Conservation (phyloP, 768 basidiomycete genomes). For the Kwoniella mangroviensis region DNA sequence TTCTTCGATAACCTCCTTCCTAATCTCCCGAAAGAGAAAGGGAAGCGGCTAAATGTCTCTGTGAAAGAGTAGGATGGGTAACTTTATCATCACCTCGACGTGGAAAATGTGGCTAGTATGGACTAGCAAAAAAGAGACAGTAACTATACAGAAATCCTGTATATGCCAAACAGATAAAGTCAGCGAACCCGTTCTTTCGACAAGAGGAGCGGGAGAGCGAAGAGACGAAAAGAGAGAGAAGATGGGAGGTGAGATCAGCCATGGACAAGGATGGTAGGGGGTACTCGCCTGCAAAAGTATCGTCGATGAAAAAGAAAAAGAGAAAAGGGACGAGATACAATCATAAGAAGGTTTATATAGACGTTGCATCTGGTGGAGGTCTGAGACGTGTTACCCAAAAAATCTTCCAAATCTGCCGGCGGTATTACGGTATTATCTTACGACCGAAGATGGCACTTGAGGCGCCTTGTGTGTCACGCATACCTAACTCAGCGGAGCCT, state of each 20-base stretch:
- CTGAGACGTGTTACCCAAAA: slow-evolving; percentile 1
- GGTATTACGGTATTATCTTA: slow-evolving; percentile 21
- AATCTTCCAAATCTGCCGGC: slow-evolving; percentile 12
- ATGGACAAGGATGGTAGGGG: neutral
- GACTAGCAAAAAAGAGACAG: slow-evolving; percentile 55
- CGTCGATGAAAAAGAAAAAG: slow-evolving; percentile 25
- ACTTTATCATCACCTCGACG: slow-evolving; percentile 56
- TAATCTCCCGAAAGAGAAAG: slow-evolving; percentile 6
- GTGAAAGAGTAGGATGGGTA: slow-evolving; percentile 55
- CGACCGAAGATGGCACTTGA: slow-evolving; percentile 13
- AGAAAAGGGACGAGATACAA: slow-evolving; percentile 1
- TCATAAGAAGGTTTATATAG: slow-evolving; percentile 8
- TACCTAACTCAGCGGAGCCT: neutral
- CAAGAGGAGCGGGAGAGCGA: too few relatives aligned
- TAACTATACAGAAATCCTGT: slow-evolving; percentile 57
- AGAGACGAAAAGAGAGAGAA: too few relatives aligned
- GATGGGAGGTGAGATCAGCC: too few relatives aligned
- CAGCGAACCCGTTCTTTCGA: too few relatives aligned
- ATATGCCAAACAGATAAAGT: neutral
- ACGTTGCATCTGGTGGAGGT: neutral
- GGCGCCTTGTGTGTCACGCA: neutral
- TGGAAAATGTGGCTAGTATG: slow-evolving; percentile 56
- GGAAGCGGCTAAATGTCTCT: slow-evolving; percentile 42
- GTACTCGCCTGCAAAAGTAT: slow-evolving; percentile 32
- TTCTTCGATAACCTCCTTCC: slow-evolving; percentile 48